Percentiles rank a stretch among this genome's conserved stretches.
Conservation (phyloP, 2,329 filamentous ascomycete genomes). For the Xylaria sp. region DNA sequence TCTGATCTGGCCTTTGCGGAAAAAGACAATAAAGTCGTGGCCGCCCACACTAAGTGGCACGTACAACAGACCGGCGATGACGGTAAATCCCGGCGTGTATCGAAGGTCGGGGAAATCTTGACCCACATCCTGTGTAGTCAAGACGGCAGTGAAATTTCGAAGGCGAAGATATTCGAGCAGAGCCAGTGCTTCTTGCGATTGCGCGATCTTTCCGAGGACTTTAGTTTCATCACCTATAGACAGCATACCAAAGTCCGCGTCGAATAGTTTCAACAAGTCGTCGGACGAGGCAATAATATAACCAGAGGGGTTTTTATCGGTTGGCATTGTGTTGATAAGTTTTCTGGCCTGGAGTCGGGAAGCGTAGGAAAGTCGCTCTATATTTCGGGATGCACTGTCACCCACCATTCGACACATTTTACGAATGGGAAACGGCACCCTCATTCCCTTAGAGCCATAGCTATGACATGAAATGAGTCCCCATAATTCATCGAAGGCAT, state of each 20-base stretch:
- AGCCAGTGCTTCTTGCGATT: conserved; percentile 82
- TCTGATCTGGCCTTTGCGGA: conserved; percentile 75
- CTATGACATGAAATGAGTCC: conserved; percentile 86
- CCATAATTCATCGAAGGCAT: conserved; percentile 85
- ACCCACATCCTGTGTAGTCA: conserved; percentile 76
- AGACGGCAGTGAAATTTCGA: conserved; percentile 73
- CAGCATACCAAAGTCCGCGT: conserved; percentile 84
- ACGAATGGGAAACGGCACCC: conserved; percentile 88
- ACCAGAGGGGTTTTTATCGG: conserved; percentile 80
- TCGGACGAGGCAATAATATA: conserved; percentile 92
- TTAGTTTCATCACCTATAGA: conserved; percentile 91
- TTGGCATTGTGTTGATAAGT: conserved; percentile 83
- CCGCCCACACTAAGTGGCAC: conserved; percentile 80
- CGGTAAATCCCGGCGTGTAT: conserved; percentile 78
- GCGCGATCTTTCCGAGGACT: conserved; percentile 74
- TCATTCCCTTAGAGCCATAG: conserved; percentile 78
- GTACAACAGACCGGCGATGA: conserved; percentile 79
- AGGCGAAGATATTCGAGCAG: conserved; percentile 85
- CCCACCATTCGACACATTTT: conserved; percentile 91
- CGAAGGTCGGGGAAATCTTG: conserved; percentile 81
- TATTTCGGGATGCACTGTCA: conserved; percentile 84
- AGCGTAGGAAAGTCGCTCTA: conserved; percentile 85
- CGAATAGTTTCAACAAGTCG: conserved; percentile 80
- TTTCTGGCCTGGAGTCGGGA: conserved; percentile 85
- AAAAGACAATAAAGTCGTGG: conserved; percentile 87